Evolutionary conservation across 805 yeast genomes (phyloP).

Genomic region (Suhomyces pyralidae): DNA sequence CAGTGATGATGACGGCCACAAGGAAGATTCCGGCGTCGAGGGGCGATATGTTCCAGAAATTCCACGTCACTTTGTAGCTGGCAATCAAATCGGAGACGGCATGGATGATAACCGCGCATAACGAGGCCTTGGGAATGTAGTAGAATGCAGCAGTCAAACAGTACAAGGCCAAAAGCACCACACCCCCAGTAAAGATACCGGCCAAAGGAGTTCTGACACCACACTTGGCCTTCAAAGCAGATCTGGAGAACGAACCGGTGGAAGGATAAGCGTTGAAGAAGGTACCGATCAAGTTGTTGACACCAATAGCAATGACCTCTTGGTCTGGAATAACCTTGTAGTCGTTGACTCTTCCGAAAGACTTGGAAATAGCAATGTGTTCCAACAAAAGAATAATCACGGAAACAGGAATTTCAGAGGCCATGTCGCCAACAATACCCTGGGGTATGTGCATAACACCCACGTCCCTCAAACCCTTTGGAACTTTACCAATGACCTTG

Average conservation of each 20-base stretch:
- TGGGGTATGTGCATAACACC: conserved; percentile 68
- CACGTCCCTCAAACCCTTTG: conserved; percentile 74
- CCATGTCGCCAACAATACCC: conserved; percentile 58
- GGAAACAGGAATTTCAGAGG: conserved; percentile 81
- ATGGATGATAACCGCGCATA: conserved; percentile 86
- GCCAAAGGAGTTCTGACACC: conserved; percentile 94
- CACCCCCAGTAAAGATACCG: conserved; percentile 85
- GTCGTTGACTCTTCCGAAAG: conserved; percentile 89
- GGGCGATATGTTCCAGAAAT: conserved; percentile 71
- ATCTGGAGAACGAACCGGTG: conserved; percentile 92
- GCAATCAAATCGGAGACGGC: conserved; percentile 87
- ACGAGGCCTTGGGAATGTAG: conserved; percentile 86
- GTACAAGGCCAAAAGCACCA: conserved; percentile 83
- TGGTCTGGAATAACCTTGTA: conserved; percentile 91
- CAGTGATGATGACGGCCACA: conserved; percentile 68
- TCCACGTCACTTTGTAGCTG: conserved; percentile 61
- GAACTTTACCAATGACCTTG: conserved; percentile 70
- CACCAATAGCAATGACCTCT: conserved; percentile 91
- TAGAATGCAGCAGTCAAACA: conserved; percentile 79
- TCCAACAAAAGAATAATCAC: conserved; percentile 79
- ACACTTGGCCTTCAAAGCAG: conserved; percentile 92
- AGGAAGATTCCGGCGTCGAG: conserved; percentile 71
- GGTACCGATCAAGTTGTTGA: conserved; percentile 84
- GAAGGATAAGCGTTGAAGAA: conserved; percentile 94
- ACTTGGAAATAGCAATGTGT: conserved; percentile 90